Evolutionary conservation across 371 early-diverging fungal genomes (phyloP), one percentile per base, ranked within the genome.

Genomic region (Syncephalastrum contaminatum): DNA sequence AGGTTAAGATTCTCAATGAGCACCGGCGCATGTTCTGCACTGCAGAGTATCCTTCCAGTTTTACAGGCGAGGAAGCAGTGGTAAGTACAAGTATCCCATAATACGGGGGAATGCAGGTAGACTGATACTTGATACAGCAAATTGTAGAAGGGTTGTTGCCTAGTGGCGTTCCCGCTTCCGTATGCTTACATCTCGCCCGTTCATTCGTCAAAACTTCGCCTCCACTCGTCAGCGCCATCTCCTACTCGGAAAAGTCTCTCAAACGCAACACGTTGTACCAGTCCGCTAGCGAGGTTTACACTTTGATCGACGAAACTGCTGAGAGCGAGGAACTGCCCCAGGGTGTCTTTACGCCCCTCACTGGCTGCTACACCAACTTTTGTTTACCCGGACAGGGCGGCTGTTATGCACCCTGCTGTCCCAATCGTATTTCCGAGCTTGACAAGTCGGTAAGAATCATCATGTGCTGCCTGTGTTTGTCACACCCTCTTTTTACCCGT

Each of bases 361-460:
- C 67, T 27, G 53, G 58, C n/a, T 76, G 77, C 40, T 76, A 70
- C 48, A 59, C 64, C 3, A 59, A 64, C 10, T 47, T 44, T 4
- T 76, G 77, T 58, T 30, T 57, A 6, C 55, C 66, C 27, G 62
- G 57, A 1, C 51, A 58, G 42, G 54, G 56, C 13, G 67, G 63
- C 1, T 73, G 73, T 24, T 73, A 73, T 56, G 64, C 73, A 42
- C 63, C 62, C 6, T 41, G 56, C n/a, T 73, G 73, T 54, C 73
- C 73, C 8, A 68, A 73, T 53, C 49, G 58, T 45, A 43, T 2
- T 8, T 10, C 10, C 36, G 36, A 30, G 36, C 10, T 2, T 30
- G 36, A 30, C 36, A 30, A 30, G 36, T 12, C 36, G 36, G 36
- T 30, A 30, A 30, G 36, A 30, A 8, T 2, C 36, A 30, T 8